A percentile compares a stretch with the other conserved stretches of the same genome.
phyloP scores from a whole-genome alignment of 2,329 filamentous ascomycete species.

The Calycina marina region DNA sequence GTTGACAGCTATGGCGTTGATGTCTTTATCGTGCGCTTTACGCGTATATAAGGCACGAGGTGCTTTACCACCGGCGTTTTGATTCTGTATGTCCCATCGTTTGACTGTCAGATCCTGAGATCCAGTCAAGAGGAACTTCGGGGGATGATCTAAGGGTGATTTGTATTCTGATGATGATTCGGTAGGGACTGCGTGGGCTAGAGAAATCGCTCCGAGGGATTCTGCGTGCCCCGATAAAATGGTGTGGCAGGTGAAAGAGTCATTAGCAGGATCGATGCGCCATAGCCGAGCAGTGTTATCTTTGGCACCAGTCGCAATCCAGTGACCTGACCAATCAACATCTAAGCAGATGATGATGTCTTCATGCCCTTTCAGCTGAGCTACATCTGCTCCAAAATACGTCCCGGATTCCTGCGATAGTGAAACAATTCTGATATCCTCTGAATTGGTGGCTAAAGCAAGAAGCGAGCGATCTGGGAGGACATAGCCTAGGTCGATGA shows the following conservation, averaged over 20 bases:
- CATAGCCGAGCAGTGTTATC: slow-evolving; percentile 90
- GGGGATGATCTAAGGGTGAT: slow-evolving; percentile 66
- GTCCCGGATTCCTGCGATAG: slow-evolving; percentile 30
- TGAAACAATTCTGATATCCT: slow-evolving; percentile 80
- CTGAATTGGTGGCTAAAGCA: slow-evolving; percentile 86
- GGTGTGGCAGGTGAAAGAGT: slow-evolving; percentile 66
- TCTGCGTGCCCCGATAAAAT: slow-evolving; percentile 86
- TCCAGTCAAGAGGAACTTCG: slow-evolving; percentile 74
- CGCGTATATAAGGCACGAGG: slow-evolving; percentile 67
- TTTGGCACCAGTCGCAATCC: slow-evolving; percentile 91
- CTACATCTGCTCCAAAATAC: slow-evolving; percentile 85
- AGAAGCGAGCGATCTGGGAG: slow-evolving; percentile 67
- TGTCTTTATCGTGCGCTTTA: slow-evolving; percentile 97
- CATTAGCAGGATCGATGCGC: slow-evolving; percentile 63
- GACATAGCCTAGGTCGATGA: slow-evolving; percentile 85
- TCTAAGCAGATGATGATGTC: slow-evolving; percentile 94
- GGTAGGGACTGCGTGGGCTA: slow-evolving; percentile 57
- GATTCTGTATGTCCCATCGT: slow-evolving; percentile 66
- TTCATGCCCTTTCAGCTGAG: slow-evolving; percentile 73
- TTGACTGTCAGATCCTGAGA: slow-evolving; percentile 95
- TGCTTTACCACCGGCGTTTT: slow-evolving; percentile 33
- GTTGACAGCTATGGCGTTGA: slow-evolving; percentile 83
- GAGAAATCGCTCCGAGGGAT: slow-evolving; percentile 76
- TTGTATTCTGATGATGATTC: slow-evolving; percentile 55
- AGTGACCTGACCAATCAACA: slow-evolving; percentile 91